Evolutionary conservation across 163 green algal genomes (phyloP), one percentile per base, ranked within the genome.

Genomic region (Volvox carteri): DNA sequence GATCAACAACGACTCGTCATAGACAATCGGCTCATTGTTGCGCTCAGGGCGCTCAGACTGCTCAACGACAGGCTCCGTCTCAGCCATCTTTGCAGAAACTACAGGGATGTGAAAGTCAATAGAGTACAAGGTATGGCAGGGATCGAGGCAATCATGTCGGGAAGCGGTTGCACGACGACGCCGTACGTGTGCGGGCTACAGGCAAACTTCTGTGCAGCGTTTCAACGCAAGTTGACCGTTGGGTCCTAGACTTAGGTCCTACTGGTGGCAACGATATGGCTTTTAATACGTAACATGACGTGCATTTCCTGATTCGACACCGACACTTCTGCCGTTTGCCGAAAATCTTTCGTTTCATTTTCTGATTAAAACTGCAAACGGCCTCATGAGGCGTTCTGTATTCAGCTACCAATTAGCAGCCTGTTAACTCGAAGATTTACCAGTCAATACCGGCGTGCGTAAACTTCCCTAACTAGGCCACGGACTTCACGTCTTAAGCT

Each of bases 1-100:
- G 41, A 92, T 90, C 1, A 94, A 76, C 68, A 92, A 65, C 11
- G 80, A 80, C 60, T 91, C 86, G 52, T 94, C 91, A 74, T 92
- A 94, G 2, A 81, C 83, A 28, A 88, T 88, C 18, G 83, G 83
- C 42, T 78, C 83, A n/a, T 88, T 52, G 37, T 46, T 54, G 48
- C 83, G 67, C 67, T 81, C 68, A 46, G 6, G 28, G 6, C 37
- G 30, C 62, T 86, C 78, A 42, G 58, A 8, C 78, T 86, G 79
- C 81, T 87, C 81, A 60, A 48, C 41, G 30, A 37, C 46, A 42
- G 21, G 0, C 46, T 87, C 81, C 4, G 54, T 54, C 25, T 87
- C 81, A 12, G 81, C 81, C 81, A 87, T 87, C 21, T 7, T 70
- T 81, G 44, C 19, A 79, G 28, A n/a, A 77, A 23, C n/a, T 25